A percentile compares a stretch with the other conserved stretches of the same genome.
phyloP scores from a whole-genome alignment of 2,329 filamentous ascomycete genomes.

The Colletotrichum sp. region DNA sequence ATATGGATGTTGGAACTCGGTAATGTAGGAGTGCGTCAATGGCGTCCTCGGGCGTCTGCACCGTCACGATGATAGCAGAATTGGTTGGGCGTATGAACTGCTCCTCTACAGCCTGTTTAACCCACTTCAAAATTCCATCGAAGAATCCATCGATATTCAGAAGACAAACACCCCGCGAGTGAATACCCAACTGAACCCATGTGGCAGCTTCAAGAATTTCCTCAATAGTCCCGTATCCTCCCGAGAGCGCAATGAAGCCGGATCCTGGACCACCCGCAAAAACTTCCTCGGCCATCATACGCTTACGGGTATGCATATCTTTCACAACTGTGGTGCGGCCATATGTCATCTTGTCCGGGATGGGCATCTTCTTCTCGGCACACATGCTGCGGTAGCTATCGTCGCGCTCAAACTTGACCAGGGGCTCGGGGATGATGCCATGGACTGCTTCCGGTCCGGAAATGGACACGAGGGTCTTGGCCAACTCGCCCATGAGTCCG shows the following conservation, averaged over 20 bases:
- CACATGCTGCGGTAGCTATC: conserved; percentile 54
- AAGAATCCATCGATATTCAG: conserved; percentile 92
- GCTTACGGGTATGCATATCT: conserved; percentile 97
- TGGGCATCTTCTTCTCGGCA: conserved; percentile 51
- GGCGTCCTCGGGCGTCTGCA: conserved; percentile 74
- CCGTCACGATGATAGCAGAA: conserved; percentile 79
- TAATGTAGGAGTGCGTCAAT: conserved; percentile 75
- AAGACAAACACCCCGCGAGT: conserved; percentile 78
- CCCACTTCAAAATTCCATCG: conserved; percentile 84
- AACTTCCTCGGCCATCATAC: conserved; percentile 90
- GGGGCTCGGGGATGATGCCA: conserved; percentile 88
- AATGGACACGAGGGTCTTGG: conserved; percentile 83
- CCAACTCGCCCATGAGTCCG: conserved; percentile 94
- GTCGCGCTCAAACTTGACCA: conserved; percentile 80
- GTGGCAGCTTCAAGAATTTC: conserved; percentile 91
- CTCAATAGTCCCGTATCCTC: conserved; percentile 94
- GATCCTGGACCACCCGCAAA: conserved; percentile 80
- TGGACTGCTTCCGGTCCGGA: conserved; percentile 84
- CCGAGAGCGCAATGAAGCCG: conserved; percentile 87
- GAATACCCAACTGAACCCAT: conserved; percentile 97
- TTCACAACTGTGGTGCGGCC: conserved; percentile 87
- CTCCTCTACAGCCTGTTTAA: conserved; percentile 73
- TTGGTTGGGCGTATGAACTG: conserved; percentile 77
- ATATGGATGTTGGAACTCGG: conserved; percentile 74
- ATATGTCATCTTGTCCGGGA: conserved; percentile 71